Evolutionary conservation across 2,329 filamentous ascomycete species (phyloP).

Genomic region (Seiridium unicorne): DNA sequence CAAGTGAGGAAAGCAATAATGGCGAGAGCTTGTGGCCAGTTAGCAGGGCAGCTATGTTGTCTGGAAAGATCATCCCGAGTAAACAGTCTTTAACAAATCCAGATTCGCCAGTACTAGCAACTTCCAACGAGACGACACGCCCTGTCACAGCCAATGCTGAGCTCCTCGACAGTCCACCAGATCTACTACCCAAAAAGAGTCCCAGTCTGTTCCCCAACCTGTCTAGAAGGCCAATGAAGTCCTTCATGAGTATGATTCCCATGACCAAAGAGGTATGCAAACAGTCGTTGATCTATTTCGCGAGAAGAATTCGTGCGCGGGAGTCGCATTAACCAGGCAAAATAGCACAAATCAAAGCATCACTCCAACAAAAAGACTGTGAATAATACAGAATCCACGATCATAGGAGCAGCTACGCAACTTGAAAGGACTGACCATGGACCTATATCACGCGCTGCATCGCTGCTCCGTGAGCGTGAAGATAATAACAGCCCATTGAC

Average conservation of each 20-base stretch:
- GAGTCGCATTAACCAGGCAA: background rate
- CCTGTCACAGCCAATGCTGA: background rate
- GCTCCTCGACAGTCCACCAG: background rate
- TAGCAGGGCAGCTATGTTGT: background rate
- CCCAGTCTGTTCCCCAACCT: background rate
- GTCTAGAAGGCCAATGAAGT: constrained; percentile 1
- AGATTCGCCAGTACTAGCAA: background rate
- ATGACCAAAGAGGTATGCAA: constrained; percentile 2
- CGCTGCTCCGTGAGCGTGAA: constrained; percentile 33
- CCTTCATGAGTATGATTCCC: background rate
- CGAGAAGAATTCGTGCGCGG: too few relatives aligned
- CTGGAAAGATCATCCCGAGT: background rate
- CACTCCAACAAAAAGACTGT: constrained; percentile 6
- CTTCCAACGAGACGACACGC: background rate
- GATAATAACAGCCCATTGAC: constrained; percentile 20
- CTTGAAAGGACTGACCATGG: background rate
- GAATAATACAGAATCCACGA: constrained; percentile 8
- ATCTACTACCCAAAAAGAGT: background rate
- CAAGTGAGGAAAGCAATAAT: background rate
- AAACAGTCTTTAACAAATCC: background rate
- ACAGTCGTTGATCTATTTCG: too few relatives aligned
- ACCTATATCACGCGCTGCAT: constrained; percentile 7
- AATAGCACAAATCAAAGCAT: constrained; percentile 4
- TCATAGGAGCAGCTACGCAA: constrained; percentile 8
- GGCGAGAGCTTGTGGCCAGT: background rate